phyloP scores from a whole-genome alignment of 2,329 filamentous ascomycete genomes.

The Herpotrichia juniperi region DNA sequence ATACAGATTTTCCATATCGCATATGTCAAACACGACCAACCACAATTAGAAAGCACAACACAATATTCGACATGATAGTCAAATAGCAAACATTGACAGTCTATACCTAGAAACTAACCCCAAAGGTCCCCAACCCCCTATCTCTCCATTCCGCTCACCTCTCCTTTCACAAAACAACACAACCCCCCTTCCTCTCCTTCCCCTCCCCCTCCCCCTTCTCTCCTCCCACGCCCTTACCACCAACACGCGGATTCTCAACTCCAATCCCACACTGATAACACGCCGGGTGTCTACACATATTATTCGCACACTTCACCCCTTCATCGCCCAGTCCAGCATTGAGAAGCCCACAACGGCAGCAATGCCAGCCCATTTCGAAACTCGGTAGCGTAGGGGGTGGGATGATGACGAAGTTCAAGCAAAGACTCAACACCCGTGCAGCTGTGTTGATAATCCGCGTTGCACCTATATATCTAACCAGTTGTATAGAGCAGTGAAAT shows the following conservation, averaged over 20 bases:
- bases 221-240: no score
- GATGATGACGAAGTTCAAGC: no score
- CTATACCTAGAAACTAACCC: neutral
- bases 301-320: neutral
- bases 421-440: no score
- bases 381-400: no score
- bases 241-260: neutral
- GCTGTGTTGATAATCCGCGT: no score
- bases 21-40: no score
- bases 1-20: neutral
- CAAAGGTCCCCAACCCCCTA: neutral
- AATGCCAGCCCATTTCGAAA: neutral
- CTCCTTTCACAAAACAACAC: conserved; percentile 1
- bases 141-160: neutral
- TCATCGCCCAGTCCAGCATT: neutral
- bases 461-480: no score
- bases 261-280: neutral
- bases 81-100: neutral
- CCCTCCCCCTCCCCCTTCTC: neutral
- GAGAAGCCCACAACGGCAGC: neutral
- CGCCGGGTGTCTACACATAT: neutral
- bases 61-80: no score
- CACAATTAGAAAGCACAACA: no score
- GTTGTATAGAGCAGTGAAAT: no score
- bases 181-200: neutral